Percentiles rank a stretch among this genome's conserved stretches.
These are phyloP conservation scores for Microcos paniculata DNA, from an alignment of 345 rosid genomes.

Conservation along the genomic window DNA sequence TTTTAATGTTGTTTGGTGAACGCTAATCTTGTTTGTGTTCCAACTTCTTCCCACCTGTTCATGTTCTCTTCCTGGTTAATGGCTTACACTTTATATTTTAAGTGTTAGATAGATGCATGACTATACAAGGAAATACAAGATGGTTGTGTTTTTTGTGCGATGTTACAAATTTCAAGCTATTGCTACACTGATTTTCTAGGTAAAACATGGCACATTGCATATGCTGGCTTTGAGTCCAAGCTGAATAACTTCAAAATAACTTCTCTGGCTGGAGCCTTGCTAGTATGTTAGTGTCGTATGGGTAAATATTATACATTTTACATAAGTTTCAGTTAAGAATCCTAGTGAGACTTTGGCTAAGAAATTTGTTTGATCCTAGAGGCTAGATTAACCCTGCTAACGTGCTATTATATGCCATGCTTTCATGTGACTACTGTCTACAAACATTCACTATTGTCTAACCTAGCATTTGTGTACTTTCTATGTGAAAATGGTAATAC, in stretches of 20 bases:
- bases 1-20: not conserved
- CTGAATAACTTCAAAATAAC: not conserved
- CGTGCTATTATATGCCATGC: not conserved
- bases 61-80: not conserved
- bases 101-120: not conserved
- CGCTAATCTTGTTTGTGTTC: not conserved
- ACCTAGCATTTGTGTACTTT: not conserved
- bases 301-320: not conserved
- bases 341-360: not conserved
- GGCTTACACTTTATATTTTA: not conserved
- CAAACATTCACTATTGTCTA: not conserved
- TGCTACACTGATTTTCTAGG: not conserved
- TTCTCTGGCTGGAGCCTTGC: not conserved
- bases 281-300: not conserved
- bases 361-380: too few relatives aligned
- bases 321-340: constrained; percentile 2
- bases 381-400: not conserved
- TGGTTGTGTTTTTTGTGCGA: not conserved
- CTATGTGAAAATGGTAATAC: not conserved
- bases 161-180: not conserved
- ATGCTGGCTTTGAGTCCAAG: not conserved
- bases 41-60: not conserved
- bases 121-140: not conserved
- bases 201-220: not conserved
- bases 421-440: not conserved